These are phyloP conservation scores for Leccinum boreale DNA, from an alignment of 768 basidiomycete species.

Conservation along the genomic window DNA sequence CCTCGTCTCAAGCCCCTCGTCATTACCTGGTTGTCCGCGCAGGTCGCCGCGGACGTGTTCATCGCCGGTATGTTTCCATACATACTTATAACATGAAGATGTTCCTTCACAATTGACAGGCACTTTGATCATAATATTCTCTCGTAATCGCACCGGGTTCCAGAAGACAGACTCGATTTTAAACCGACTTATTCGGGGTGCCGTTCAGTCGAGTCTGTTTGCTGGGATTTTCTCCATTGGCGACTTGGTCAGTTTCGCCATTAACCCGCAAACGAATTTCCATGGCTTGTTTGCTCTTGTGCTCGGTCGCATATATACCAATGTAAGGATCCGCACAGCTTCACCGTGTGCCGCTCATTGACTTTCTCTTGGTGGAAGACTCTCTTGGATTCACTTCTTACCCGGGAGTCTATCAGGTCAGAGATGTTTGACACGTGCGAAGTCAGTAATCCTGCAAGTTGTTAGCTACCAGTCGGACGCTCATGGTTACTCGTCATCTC, in stretches of 20 bases:
- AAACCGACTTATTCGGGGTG: neutral
- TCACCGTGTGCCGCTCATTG: neutral
- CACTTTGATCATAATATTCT: neutral
- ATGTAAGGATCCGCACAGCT: neutral
- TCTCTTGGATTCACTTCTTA: constrained; percentile 8
- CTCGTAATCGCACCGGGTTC: neutral
- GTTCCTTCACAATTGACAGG: neutral
- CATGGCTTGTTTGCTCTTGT: neutral
- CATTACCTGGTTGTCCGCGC: neutral
- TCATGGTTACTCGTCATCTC: neutral
- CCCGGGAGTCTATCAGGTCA: neutral
- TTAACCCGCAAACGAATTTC: neutral
- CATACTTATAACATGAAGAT: neutral
- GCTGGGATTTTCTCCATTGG: neutral
- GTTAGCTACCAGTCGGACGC: neutral
- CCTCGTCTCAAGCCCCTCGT: neutral
- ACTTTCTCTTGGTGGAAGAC: constrained; percentile 2
- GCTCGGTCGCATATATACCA: neutral
- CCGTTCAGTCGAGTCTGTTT: neutral
- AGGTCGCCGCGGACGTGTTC: neutral
- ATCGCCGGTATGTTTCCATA: neutral
- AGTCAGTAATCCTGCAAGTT: neutral
- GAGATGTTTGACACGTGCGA: neutral
- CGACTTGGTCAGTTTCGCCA: neutral
- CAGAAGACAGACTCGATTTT: neutral